phyloP scores from a whole-genome alignment of 257 asterid species.

The Apocynum venetum region DNA sequence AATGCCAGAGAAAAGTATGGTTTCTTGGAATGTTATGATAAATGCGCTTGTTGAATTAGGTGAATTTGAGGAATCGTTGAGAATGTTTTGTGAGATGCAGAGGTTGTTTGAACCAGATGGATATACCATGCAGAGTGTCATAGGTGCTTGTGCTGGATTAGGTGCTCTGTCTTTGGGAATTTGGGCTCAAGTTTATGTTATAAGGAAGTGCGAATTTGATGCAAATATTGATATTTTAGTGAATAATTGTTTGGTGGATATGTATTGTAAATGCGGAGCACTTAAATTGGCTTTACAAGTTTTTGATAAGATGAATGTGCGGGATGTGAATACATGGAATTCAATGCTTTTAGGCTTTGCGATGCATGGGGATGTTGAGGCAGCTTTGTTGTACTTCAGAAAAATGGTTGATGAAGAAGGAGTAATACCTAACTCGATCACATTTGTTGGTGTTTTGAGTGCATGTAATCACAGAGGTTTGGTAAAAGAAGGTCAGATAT shows the following conservation, averaged over 20 bases:
- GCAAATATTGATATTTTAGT: constrained; percentile 38
- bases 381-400: constrained; percentile 39
- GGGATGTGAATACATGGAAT: constrained; percentile 75
- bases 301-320: constrained; percentile 43
- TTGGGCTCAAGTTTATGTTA: constrained; percentile 63
- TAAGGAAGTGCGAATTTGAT: constrained; percentile 32
- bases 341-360: constrained; percentile 59
- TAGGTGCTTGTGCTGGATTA: constrained; percentile 69
- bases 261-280: constrained; percentile 83
- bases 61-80: constrained; percentile 56
- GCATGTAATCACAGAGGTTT: constrained; percentile 77
- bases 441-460: constrained; percentile 62
- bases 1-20: constrained; percentile 64
- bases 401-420: constrained; percentile 46
- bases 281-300: constrained; percentile 55
- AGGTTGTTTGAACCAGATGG: constrained; percentile 57
- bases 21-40: constrained; percentile 71
- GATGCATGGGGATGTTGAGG: constrained; percentile 58
- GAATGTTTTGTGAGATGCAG: constrained; percentile 49
- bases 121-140: constrained; percentile 65
- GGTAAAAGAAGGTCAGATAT: constrained; percentile 48
- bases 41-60: constrained; percentile 64
- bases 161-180: constrained; percentile 71
- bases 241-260: constrained; percentile 56
- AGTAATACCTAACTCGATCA: constrained; percentile 55